Evolutionary conservation across 2,329 filamentous ascomycete genomes (phyloP), one percentile per base, ranked within the genome.

Genomic region (Phyllosticta citribraziliensis): DNA sequence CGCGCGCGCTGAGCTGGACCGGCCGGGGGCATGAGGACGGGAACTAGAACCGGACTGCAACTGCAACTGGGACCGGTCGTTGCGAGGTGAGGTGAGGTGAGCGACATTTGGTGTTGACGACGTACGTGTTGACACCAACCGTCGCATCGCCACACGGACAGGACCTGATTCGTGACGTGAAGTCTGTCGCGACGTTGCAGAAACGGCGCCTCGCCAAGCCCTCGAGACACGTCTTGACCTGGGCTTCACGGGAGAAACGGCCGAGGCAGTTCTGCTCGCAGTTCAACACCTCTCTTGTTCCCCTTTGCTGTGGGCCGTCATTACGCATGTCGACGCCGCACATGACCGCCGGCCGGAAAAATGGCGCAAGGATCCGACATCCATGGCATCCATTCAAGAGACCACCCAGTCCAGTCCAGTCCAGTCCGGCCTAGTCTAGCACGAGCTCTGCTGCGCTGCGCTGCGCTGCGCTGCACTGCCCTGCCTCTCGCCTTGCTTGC

Each of bases 311-410:
- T 47, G 40, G 40, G 40, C 40, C 40, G 40, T 47, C 57, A 60
- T 60, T 60, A 60, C 57, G 57, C 58, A 60, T 53, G 53, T 54
- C 58, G 52, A 60, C 58, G 54, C 58, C 58, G 58, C 58, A 56
- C 58, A 60, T 60, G 58, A 60, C 58, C 53, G 50, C 20, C 54
- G 40, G 40, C 40, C 40, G 40, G 40, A 47, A 47, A 47, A 47
- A 47, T 47, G 40, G 40, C 40, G 40, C 40, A 47, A n/a, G 40
- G 14, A 47, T 47, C 40, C 40, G 40, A 47, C 40, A n/a, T n/a
- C n/a, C n/a, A n/a, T 22, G 22, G 27, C 27, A 8, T 30, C 9
- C 25, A 5, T 30, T 30, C 27, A n/a, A n/a, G 35, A 14, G 12
- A 14, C 11, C n/a, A n/a, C 19, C 14, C 14, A n/a, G 2, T 3